phyloP scores from a whole-genome alignment of 148 eudicot genomes.

The Silene latifolia region DNA sequence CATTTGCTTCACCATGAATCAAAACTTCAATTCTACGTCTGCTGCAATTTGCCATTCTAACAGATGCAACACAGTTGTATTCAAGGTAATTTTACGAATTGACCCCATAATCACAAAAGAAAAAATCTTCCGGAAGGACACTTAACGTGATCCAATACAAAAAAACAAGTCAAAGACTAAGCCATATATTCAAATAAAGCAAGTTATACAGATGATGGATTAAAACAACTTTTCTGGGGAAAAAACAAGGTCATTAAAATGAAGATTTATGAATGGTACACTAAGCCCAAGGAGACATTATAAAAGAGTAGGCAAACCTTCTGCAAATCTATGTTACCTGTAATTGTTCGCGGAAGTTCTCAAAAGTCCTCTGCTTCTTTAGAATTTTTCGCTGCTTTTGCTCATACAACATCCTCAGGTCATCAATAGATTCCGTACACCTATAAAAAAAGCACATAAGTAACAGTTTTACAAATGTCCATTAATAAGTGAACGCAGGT shows the following conservation, averaged over 20 bases:
- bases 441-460: conserved; percentile 39
- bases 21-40: too few relatives aligned
- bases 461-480: conserved; percentile 3
- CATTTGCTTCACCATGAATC: not conserved
- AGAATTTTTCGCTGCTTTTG: conserved; percentile 74
- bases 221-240: not conserved
- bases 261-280: not conserved
- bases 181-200: not conserved
- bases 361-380: conserved; percentile 56
- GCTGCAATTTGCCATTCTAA: not conserved
- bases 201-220: not conserved
- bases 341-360: conserved; percentile 70
- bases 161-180: not conserved
- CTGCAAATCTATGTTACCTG: conserved; percentile 39
- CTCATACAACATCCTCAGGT: conserved; percentile 62
- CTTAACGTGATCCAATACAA: not conserved
- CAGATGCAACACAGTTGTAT: not conserved
- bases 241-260: not conserved
- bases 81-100: not conserved
- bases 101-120: not conserved
- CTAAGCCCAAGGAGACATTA: not conserved
- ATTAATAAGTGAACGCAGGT: not conserved
- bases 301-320: not conserved
- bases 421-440: conserved; percentile 75
- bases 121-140: not conserved